Evolutionary conservation across 2,329 filamentous ascomycete species (phyloP), one percentile per base, ranked within the genome.

Genomic region (Aciculosporium take): DNA sequence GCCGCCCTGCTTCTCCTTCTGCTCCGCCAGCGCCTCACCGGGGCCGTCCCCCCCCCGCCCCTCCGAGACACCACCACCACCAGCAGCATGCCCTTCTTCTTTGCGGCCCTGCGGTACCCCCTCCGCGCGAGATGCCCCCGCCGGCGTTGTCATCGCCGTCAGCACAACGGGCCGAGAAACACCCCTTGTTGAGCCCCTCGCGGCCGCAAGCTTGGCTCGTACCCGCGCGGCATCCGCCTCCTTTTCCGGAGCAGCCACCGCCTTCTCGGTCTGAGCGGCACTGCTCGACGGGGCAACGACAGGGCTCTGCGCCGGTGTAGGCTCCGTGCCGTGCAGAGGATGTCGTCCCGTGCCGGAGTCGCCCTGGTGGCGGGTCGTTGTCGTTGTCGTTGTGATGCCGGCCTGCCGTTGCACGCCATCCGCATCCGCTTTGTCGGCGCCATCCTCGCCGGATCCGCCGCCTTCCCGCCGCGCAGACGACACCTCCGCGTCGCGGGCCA

Each of bases 201-300:
- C 71, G 1, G 76, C 74, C 49, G 67, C 71, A 24, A 80, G 64
- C 53, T 79, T 80, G 3, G 76, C 76, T 3, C 75, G 63, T 0
- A 79, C 74, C 20, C 76, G 66, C 1, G 75, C 75, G 1, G 76
- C 76, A 47, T 79, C 74, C 4, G 76, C 76, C 40, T 79, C 74
- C 15, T 72, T 66, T 48, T 80, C 76, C 0, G 75, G 74, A 2
- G 76, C 76, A 1, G 74, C 76, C 0, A 80, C 63, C n/a, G n/a
- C n/a, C n/a, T n/a, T n/a, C n/a, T n/a, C n/a, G n/a, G n/a, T n/a
- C 56, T 80, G 80, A 23, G 74, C 74, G 0, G 73, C 71, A 46
- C 80, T 80, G 27, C 63, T 68, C 7, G 73, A 71, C 68, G 78
- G 76, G 17, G 70, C 76, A n/a, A n/a, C 3, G 79, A 56, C 0